Base-by-base conservation (phyloP, 306 rosid genomes). In the Sophora flavescens region DNA sequence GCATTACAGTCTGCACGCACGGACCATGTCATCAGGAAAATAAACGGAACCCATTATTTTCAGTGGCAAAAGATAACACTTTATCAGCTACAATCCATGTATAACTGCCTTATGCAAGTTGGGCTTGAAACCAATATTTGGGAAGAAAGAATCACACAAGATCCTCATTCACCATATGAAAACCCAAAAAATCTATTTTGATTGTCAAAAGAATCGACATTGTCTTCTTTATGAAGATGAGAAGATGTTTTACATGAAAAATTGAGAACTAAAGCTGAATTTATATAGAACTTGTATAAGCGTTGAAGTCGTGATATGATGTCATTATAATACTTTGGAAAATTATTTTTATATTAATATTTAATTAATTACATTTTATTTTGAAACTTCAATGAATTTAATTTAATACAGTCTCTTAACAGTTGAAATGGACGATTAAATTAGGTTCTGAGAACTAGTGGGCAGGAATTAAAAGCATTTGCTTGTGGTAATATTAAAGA, bases 101-200 rank as follows among this genome's bases (percentile, higher is more conserved):
- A 28, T n/a, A 28, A 28, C 47, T 68, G 73, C 58, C 42, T 45
- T 28, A 47, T 68, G n/a, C 58, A 22, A 0, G 7, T 7, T 68
- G 73, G 41, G 42, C 28, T 13, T 28, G n/a, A 28, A 68, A 68
- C 73, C 28, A 3, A 28, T 68, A 68, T 68, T 4, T 47, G n/a
- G 36, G 28, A 28, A 68, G 17, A 13, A 47, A 13, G 22, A 13
- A 13, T 47, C 5, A 28, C 26, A 26, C 2, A 6, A 66, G 6
- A 44, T 63, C 11, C 0, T 4, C 53, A 1, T 22, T 6, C 39
- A 6, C 22, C n/a, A 44, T 2, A 44, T 12, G n/a, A 44, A 44
- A 12, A 44, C 10, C 13, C 12, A 9, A 41, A 9, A 41, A 5
- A 3, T 62, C 3, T 3, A 26, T 11, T 7, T 8, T 10, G 16